A percentile compares a stretch with the other conserved stretches of the same genome.
Evolutionary conservation across 2,329 filamentous ascomycete species (phyloP).

Genomic region (Boeremia lycopersici): DNA sequence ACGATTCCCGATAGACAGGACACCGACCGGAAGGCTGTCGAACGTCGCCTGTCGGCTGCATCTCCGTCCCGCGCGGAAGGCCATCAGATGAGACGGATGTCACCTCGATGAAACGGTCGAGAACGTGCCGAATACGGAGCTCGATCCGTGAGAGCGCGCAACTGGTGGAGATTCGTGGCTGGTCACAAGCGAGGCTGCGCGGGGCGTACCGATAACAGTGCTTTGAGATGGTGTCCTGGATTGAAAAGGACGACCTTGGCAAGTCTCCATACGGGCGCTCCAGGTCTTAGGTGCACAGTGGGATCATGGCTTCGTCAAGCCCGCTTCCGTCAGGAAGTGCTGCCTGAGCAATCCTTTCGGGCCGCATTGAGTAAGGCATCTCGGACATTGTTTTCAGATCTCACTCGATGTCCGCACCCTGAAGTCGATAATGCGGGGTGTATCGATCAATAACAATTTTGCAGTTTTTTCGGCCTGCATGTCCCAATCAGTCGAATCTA

Average conservation of each 20-base stretch:
- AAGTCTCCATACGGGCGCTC: background rate
- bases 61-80: slow-evolving; percentile 5
- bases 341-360: background rate
- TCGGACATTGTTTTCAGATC: slow-evolving; percentile 13
- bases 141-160: background rate
- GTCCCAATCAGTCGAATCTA: background rate
- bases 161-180: slow-evolving; percentile 9
- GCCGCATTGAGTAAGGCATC: background rate
- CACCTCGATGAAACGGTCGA: slow-evolving; percentile 1
- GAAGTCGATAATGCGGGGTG: slow-evolving; percentile 2
- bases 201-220: slow-evolving; percentile 5
- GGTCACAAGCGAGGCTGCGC: background rate
- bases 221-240: background rate
- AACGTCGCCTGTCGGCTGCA: slow-evolving; percentile 1
- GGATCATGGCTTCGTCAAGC: background rate
- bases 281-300: background rate
- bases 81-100: slow-evolving; percentile 4
- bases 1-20: background rate
- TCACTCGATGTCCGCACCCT: slow-evolving; percentile 18
- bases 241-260: background rate
- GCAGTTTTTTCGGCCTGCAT: background rate
- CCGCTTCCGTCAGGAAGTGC: background rate
- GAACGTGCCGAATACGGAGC: background rate
- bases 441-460: slow-evolving; percentile 9
- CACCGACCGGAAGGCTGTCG: background rate